Base-by-base conservation (phyloP, 805 yeast genomes). In the Lipomyces spencermartinsiae region DNA sequence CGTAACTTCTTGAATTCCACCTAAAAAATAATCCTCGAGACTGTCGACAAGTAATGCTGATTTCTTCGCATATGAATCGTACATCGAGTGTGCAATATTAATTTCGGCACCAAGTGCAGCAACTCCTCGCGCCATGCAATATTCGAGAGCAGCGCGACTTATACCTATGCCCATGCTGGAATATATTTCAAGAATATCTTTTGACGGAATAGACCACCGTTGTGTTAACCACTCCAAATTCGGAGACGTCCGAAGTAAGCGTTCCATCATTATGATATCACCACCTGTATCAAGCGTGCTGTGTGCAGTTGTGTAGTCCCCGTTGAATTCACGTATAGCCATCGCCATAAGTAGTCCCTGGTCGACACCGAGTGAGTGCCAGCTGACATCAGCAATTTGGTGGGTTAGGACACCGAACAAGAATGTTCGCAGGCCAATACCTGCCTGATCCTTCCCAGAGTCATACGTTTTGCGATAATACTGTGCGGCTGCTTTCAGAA, bases 311-410 rank as follows among this genome's bases (percentile, higher is more conserved):
- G 79, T 76, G 16, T 74, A 72, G 67, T 84, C 82, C 0, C 87
- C 89, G 64, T 78, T 81, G 73, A 88, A 89, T 67, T 89, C 92
- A 39, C 83, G 76, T 31, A 79, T 80, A 0, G 87, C 80, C 66
- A 88, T 71, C 72, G 83, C 82, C 51, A 80, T 75, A 49, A 89
- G 75, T n/a, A 89, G 73, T 0, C 93, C 92, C 68, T 86, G 83
- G 14, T 81, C 76, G 39, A 86, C 76, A 2, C 85, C 80, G 5
- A 87, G 75, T 0, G 91, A 87, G 75, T 89, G 93, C 92, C 92
- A 89, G 33, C 88, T 81, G 0, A 87, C 83, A 71, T 89, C 92
- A 2, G 88, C 81, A 0, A 88, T 80, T 70, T 89, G 92, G 74
- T 89, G 92, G 1, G 87, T 78, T 65, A 87, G 81, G 0, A 87